phyloP scores from a whole-genome alignment of 495 filamentous ascomycete genomes.

The Penicillium egyptiacum region DNA sequence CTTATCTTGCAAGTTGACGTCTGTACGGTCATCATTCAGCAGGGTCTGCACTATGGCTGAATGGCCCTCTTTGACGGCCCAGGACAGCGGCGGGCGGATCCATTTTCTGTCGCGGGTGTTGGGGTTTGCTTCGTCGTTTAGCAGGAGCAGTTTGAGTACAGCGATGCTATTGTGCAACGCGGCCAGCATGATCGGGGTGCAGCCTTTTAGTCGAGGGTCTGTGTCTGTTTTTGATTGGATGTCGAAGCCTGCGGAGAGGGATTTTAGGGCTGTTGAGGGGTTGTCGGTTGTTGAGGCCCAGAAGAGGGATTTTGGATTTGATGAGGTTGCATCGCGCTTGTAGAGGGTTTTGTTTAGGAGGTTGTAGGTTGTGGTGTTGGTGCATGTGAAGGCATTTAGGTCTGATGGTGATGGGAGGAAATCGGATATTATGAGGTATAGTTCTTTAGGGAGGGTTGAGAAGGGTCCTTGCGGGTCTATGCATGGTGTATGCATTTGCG shows the following conservation, averaged over 20 bases:
- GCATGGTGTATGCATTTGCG: slow-evolving; percentile 10
- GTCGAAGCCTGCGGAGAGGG: slow-evolving; percentile 23
- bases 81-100: slow-evolving; percentile 38
- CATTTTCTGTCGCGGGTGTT: slow-evolving; percentile 23
- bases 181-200: slow-evolving; percentile 23
- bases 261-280: slow-evolving; percentile 9
- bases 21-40: slow-evolving; percentile 19
- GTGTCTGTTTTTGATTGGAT: slow-evolving; percentile 10
- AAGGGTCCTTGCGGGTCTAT: slow-evolving; percentile 4
- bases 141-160: slow-evolving; percentile 18
- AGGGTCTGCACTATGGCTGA: slow-evolving; percentile 25
- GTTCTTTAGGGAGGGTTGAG: slow-evolving; percentile 16
- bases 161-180: slow-evolving; percentile 16
- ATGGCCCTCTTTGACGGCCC: slow-evolving; percentile 36
- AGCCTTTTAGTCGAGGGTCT: slow-evolving; percentile 16
- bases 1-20: slow-evolving; percentile 27
- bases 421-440: slow-evolving; percentile 17
- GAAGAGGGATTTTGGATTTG: slow-evolving; percentile 12
- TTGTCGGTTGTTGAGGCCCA: slow-evolving; percentile 22
- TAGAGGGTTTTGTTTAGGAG: slow-evolving; percentile 23
- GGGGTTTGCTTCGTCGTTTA: slow-evolving; percentile 16
- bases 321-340: slow-evolving; percentile 11
- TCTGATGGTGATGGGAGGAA: slow-evolving; percentile 12
- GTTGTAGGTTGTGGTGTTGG: slow-evolving; percentile 11
- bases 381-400: slow-evolving; percentile 20